Evolutionary conservation across 2,329 filamentous ascomycete species (phyloP).

Genomic region (Coniochaeta hoffmannii): DNA sequence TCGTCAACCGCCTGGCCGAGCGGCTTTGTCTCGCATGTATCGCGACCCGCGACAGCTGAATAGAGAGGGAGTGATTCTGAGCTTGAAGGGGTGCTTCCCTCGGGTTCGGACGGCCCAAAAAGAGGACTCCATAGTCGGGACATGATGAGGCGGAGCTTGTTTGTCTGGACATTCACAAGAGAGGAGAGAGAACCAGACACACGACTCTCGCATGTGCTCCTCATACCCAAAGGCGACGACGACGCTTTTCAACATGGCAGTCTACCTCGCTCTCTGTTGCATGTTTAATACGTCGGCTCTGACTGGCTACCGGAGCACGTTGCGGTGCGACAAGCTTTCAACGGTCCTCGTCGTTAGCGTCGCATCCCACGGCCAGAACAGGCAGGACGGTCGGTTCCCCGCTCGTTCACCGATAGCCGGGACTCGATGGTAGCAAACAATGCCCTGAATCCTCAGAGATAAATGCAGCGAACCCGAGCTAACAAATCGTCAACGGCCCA

Average conservation of each 20-base stretch:
- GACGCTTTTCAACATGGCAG: not conserved
- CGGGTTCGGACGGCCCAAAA: not conserved
- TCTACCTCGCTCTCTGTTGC: not conserved
- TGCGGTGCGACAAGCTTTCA: not conserved
- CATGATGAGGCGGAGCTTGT: not conserved
- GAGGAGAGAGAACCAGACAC: not conserved
- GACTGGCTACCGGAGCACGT: not conserved
- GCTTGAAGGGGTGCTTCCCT: not conserved
- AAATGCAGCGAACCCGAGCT: not conserved
- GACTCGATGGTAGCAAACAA: not conserved
- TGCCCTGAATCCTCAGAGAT: too few species aligned
- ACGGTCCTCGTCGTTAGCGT: too few species aligned
- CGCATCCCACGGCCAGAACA: not conserved
- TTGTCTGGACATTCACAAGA: not conserved
- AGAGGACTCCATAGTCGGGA: not conserved
- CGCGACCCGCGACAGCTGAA: not conserved
- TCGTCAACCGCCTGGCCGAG: not conserved
- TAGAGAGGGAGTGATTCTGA: conserved; percentile 3
- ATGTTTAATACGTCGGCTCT: not conserved
- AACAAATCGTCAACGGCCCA: not conserved
- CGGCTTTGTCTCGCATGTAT: not conserved
- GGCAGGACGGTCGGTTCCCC: not conserved
- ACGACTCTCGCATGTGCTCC: not conserved
- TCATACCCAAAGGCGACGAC: not conserved
- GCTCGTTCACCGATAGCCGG: not conserved